These are phyloP conservation scores for Coniferiporia weirii DNA, from an alignment of 1,284 basidiomycete species.

Conservation along the genomic window DNA sequence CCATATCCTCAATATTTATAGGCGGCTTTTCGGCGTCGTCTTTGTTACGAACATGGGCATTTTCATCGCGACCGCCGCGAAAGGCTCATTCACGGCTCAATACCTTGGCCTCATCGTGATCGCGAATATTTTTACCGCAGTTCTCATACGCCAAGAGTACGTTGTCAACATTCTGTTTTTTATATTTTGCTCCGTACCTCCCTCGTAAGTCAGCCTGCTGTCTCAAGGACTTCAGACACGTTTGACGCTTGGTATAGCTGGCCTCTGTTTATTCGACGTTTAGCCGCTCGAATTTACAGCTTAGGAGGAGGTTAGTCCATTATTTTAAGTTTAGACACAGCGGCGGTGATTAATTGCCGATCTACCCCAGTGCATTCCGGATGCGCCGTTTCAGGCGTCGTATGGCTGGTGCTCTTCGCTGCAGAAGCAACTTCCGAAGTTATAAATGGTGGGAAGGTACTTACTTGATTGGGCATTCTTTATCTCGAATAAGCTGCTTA, in stretches of 20 bases:
- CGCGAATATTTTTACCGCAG: slow-evolving; percentile 32
- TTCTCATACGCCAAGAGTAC: slow-evolving; percentile 35
- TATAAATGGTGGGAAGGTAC: slow-evolving; percentile 35
- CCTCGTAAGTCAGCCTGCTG: slow-evolving; percentile 27
- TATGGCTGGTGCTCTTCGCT: slow-evolving; percentile 48
- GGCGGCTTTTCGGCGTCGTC: slow-evolving; percentile 23
- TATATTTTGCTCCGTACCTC: slow-evolving; percentile 28
- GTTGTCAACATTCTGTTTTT: slow-evolving; percentile 33
- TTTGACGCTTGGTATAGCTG: slow-evolving; percentile 31
- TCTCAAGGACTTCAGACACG: slow-evolving; percentile 21
- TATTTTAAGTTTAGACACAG: slow-evolving; percentile 5
- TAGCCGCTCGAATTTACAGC: slow-evolving; percentile 50
- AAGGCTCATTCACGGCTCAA: slow-evolving; percentile 17
- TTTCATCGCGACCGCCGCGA: slow-evolving; percentile 20
- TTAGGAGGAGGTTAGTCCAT: slow-evolving; percentile 41
- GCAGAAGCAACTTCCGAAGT: slow-evolving; percentile 48
- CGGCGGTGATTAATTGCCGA: slow-evolving; percentile 12
- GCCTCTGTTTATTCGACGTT: slow-evolving; percentile 46
- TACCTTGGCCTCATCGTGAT: slow-evolving; percentile 31
- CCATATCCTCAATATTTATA: slow-evolving; percentile 23
- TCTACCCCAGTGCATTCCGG: slow-evolving; percentile 44
- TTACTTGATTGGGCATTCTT: not conserved
- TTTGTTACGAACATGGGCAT: slow-evolving; percentile 24
- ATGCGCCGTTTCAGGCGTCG: slow-evolving; percentile 44
- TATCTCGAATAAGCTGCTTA: too few species aligned